These are phyloP conservation scores for Sporothrix pseudoabietina DNA, from an alignment of 2,329 filamentous ascomycete genomes.

Conservation along the genomic window DNA sequence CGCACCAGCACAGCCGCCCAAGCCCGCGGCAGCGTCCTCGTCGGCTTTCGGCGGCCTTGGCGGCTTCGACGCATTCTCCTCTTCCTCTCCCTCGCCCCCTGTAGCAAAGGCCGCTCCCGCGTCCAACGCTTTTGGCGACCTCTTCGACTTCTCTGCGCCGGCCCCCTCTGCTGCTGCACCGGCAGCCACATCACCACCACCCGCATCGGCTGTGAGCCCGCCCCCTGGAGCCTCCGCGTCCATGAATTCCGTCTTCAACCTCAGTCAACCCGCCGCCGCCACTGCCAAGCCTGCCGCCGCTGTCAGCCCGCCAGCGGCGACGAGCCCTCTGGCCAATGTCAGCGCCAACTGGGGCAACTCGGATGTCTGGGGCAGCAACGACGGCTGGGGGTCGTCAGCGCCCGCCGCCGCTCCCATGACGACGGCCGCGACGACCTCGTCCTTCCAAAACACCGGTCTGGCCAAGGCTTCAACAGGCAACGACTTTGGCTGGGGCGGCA, in stretches of 20 bases:
- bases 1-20: neutral
- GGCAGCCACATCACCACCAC: conserved; percentile 46
- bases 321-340: conserved; percentile 45
- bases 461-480: conserved; percentile 43
- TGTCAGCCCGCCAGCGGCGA: conserved; percentile 46
- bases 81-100: conserved; percentile 38
- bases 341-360: conserved; percentile 50
- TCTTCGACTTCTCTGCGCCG: conserved; percentile 73
- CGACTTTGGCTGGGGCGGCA: conserved; percentile 64
- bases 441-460: neutral
- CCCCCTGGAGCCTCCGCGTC: conserved; percentile 42
- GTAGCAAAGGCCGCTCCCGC: conserved; percentile 45
- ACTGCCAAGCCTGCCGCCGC: conserved; percentile 39
- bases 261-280: conserved; percentile 54
- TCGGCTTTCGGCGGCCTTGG: conserved; percentile 64
- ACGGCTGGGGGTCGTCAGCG: conserved; percentile 75
- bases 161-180: conserved; percentile 51
- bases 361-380: conserved; percentile 77
- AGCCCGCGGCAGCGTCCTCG: conserved; percentile 29
- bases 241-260: conserved; percentile 76
- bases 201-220: conserved; percentile 45
- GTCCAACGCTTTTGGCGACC: conserved; percentile 69
- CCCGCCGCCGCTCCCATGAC: conserved; percentile 36
- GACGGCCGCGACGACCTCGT: conserved; percentile 36
- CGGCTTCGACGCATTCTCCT: conserved; percentile 33